phyloP scores from a whole-genome alignment of 495 filamentous ascomycete genomes.

The Chaetomidium leptoderma region DNA sequence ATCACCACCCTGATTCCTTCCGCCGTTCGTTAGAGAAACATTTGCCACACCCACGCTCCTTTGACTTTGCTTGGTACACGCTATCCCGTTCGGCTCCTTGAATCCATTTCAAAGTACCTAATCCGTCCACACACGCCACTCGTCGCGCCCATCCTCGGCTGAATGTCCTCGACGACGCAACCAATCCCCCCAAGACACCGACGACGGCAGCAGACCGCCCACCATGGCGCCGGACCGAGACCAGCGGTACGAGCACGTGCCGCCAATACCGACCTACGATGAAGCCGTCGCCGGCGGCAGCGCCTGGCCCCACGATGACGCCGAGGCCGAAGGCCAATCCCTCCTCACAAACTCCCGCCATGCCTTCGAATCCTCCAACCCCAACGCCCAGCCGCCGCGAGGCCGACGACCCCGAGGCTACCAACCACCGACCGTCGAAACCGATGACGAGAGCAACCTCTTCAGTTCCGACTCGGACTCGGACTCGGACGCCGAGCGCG shows the following conservation, averaged over 20 bases:
- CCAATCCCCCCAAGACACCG: background rate
- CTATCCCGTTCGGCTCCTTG: conserved; percentile 17
- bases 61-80: conserved; percentile 13
- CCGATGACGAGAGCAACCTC: conserved; percentile 42
- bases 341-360: conserved; percentile 47
- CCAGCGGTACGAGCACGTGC: conserved; percentile 58
- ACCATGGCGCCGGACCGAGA: conserved; percentile 45
- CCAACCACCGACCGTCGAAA: conserved; percentile 71
- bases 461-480: conserved; percentile 39
- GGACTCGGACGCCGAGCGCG: conserved; percentile 38
- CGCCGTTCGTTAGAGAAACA: conserved; percentile 15
- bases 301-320: conserved; percentile 22
- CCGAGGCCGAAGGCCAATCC: conserved; percentile 52
- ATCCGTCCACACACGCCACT: too few species aligned
- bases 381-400: conserved; percentile 23
- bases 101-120: background rate
- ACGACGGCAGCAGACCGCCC: conserved; percentile 15
- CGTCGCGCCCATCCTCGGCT: background rate
- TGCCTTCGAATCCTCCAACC: conserved; percentile 27
- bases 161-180: conserved; percentile 21
- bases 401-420: conserved; percentile 51
- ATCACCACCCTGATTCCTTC: conserved; percentile 13
- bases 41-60: conserved; percentile 22
- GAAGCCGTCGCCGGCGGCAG: conserved; percentile 62
- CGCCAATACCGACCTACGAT: conserved; percentile 88